Evolutionary conservation across 164 flowering plant species (phyloP), one percentile per base, ranked within the genome.

Genomic region (Taxillus chinensis): DNA sequence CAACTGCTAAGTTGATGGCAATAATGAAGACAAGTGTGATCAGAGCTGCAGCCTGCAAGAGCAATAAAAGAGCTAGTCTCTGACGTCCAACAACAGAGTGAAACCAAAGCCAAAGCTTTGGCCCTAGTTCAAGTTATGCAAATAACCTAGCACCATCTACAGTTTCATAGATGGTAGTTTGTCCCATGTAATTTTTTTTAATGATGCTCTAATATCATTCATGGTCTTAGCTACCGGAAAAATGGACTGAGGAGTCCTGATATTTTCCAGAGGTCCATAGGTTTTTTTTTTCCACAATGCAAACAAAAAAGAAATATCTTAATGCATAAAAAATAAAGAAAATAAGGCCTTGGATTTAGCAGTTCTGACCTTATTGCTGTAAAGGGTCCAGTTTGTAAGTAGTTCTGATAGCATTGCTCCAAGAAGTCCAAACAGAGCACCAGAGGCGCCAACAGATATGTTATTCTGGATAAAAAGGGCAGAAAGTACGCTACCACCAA

Each of bases 321-420:
- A 43, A 5, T 43, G 10, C 46, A 43, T 9, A 43, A 5, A 43
- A 48, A 0, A 14, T 14, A 48, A 48, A 11, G 13, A 48, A 5
- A 43, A 43, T 5, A 43, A 43, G 46, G 46, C 51, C 12, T 8
- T 3, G 13, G 13, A 48, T 48, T 48, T 3, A 11, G 4, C 51
- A 39, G 42, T 3, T 39, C 8, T 17, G 5, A 39, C 77, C 73
- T 74, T 74, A 55, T 74, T 74, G 5, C 67, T 48, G 54, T 74
- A 74, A 9, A 74, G 70, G 39, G 66, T 70, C 77, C 77, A 74
- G 46, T 74, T 74, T 10, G 73, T 74, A 10, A 74, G 41, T 10
- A 74, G 59, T 62, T 74, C 77, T 3, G 77, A 70, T 10, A 74
- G 43, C 77, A 74, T 74, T 63, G 69, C 77, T 63, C 77, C 77